Percentiles rank a stretch among this genome's conserved stretches.
Evolutionary conservation across 345 rosid genomes (phyloP).

Genomic region (Euphorbia tirucalli): DNA sequence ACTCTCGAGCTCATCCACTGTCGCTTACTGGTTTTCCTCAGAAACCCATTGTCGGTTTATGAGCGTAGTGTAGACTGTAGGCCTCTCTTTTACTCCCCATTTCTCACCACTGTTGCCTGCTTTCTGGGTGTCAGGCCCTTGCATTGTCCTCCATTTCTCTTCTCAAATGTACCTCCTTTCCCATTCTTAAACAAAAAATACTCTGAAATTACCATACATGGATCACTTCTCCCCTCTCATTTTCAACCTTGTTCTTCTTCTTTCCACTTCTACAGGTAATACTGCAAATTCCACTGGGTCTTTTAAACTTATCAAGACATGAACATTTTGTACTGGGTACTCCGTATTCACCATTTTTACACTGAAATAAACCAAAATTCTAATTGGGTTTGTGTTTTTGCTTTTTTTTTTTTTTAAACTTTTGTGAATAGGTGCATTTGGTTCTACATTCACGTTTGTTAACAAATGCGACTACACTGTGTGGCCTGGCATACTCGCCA

Average conservation of each 20-base stretch:
- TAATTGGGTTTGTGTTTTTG: background rate
- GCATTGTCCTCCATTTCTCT: background rate
- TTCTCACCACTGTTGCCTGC: background rate
- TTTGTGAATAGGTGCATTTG: conserved; percentile 14
- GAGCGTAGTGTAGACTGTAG: no score
- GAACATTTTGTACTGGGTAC: background rate
- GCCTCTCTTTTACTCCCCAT: background rate
- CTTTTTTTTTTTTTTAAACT: no score
- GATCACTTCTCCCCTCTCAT: conserved; percentile 3
- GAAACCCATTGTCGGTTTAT: background rate
- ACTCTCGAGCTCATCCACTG: background rate
- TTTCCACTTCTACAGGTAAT: conserved; percentile 22
- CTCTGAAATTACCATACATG: background rate
- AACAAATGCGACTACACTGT: conserved; percentile 33
- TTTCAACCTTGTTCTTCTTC: conserved; percentile 12
- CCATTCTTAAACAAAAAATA: background rate
- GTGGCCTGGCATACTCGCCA: conserved; percentile 35
- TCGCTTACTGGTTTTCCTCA: background rate
- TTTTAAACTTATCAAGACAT: background rate
- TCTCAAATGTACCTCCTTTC: background rate
- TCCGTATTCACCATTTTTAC: background rate
- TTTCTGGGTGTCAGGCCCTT: background rate
- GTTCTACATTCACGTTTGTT: conserved; percentile 28
- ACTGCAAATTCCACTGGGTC: no score
- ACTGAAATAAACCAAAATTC: background rate